These are phyloP conservation scores for Fusarium verrucosum DNA, from an alignment of 2,329 filamentous ascomycete species.

Conservation along the genomic window DNA sequence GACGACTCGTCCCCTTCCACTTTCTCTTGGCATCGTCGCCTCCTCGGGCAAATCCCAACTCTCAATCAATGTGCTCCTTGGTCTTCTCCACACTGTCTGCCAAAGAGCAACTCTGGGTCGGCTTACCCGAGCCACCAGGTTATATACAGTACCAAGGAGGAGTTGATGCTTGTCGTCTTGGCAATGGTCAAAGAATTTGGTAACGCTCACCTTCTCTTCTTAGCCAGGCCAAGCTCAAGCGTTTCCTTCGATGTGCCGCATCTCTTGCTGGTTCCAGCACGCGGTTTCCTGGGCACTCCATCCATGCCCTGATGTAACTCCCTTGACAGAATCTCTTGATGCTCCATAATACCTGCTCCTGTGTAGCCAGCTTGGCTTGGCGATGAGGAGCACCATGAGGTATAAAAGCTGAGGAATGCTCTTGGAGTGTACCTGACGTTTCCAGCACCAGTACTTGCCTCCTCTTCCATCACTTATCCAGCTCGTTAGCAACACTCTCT, in stretches of 20 bases:
- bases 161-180: constrained; percentile 34
- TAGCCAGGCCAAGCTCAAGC: constrained; percentile 29
- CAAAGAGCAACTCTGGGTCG: constrained; percentile 19
- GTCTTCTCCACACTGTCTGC: constrained; percentile 27
- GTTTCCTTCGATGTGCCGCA: constrained; percentile 17
- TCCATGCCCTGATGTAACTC: constrained; percentile 12
- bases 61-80: constrained; percentile 17
- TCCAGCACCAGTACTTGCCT: neutral
- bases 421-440: neutral
- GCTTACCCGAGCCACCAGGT: constrained; percentile 27
- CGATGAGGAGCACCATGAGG: constrained; percentile 12
- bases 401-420: constrained; percentile 28
- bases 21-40: constrained; percentile 36
- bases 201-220: constrained; percentile 36
- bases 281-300: constrained; percentile 26
- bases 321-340: constrained; percentile 11
- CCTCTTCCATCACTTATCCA: constrained; percentile 5
- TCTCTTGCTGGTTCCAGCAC: constrained; percentile 25
- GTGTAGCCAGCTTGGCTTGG: constrained; percentile 28
- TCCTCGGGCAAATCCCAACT: constrained; percentile 34
- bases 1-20: constrained; percentile 22
- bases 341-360: constrained; percentile 16
- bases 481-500: neutral
- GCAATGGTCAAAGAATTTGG: constrained; percentile 30
- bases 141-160: constrained; percentile 17